Evolutionary conservation across 75 land plant species (phyloP).

Genomic region (Selaginella moellendorffii): DNA sequence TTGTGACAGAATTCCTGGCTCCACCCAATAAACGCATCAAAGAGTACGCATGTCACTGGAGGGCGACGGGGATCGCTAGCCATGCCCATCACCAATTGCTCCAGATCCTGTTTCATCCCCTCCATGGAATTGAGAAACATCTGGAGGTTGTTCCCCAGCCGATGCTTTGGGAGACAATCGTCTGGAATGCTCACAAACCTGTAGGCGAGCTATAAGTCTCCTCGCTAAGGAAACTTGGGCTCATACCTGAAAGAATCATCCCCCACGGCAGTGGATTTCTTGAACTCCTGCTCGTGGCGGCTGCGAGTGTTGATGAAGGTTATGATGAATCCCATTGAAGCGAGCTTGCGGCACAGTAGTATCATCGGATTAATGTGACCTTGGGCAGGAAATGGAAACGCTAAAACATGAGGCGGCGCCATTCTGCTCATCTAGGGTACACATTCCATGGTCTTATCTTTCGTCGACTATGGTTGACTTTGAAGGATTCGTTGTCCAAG

Average conservation of each 20-base stretch:
- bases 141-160: background rate
- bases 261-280: too few species aligned
- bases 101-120: background rate
- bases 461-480: too few species aligned
- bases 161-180: background rate
- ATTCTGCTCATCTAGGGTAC: too few species aligned
- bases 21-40: background rate
- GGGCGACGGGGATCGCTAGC: background rate
- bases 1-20: background rate
- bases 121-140: background rate
- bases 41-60: background rate
- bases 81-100: background rate
- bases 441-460: too few species aligned
- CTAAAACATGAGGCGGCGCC: conserved; percentile 5
- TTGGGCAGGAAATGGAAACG: background rate
- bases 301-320: conserved; percentile 3
- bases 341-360: background rate
- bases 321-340: background rate
- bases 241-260: too few species aligned
- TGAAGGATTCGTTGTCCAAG: too few species aligned
- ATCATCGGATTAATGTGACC: conserved; percentile 7
- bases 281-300: too few species aligned
- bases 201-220: too few species aligned
- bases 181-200: background rate
- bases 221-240: too few species aligned